phyloP scores from a whole-genome alignment of 2,329 filamentous ascomycete genomes.

The Diaporthe eres region DNA sequence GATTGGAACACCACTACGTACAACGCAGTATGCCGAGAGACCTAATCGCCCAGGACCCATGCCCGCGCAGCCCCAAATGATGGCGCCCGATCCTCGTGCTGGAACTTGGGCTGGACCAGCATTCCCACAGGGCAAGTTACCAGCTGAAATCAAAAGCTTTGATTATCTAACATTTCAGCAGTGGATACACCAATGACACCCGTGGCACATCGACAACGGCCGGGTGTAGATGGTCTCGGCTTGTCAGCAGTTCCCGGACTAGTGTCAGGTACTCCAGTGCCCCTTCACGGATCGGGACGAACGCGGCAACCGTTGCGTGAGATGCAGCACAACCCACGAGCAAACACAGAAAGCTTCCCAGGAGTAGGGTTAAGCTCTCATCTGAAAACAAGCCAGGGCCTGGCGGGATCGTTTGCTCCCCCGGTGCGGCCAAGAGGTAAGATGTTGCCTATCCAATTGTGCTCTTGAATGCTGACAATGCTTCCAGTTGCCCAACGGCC shows the following conservation, averaged over 20 bases:
- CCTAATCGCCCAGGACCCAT: neutral
- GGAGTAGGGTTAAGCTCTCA: conserved; percentile 40
- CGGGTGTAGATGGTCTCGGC: conserved; percentile 43
- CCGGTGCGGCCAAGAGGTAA: conserved; percentile 36
- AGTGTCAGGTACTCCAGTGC: conserved; percentile 48
- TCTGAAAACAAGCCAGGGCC: conserved; percentile 39
- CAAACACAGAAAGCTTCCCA: conserved; percentile 24
- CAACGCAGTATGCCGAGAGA: conserved; percentile 14
- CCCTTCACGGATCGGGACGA: conserved; percentile 30
- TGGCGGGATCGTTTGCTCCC: conserved; percentile 11
- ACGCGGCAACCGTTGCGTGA: conserved; percentile 27
- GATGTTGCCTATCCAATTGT: neutral
- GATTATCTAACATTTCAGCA: conserved; percentile 37
- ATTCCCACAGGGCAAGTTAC: conserved; percentile 43
- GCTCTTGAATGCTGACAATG: neutral
- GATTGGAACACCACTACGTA: conserved; percentile 17
- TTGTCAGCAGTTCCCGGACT: conserved; percentile 51
- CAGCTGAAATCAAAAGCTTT: neutral
- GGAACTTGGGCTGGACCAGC: conserved; percentile 37
- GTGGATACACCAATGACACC: conserved; percentile 52
- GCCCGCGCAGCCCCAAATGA: conserved; percentile 20
- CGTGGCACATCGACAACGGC: conserved; percentile 50
- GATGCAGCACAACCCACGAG: conserved; percentile 32
- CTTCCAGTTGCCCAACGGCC: conserved; percentile 30
- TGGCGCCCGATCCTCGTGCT: conserved; percentile 11